Base-by-base conservation (phyloP, 139 green algal genomes). In the Chlorella sp. region DNA sequence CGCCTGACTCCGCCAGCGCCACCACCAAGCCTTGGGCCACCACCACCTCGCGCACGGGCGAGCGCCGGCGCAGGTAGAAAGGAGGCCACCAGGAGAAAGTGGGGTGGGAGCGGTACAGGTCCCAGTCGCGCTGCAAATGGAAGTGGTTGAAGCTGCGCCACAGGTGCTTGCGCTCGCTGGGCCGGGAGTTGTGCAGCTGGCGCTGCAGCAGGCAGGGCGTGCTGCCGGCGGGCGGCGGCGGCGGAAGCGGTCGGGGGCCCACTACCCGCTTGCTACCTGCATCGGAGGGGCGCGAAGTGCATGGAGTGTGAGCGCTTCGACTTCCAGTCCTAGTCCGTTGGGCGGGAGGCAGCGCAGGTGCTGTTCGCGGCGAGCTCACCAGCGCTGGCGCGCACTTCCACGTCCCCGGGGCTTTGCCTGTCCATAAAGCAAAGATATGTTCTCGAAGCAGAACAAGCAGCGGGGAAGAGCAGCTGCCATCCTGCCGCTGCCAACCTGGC, bases 261-360 rank as follows among this genome's bases (percentile, higher is more conserved):
- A 64, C 19, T 24, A 84, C 79, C 79, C 79, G 39, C 40, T 64
- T 84, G 79, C 79, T 68, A 11, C 79, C 79, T 84, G 79, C 79
- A 28, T 5, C 48, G 48, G 77, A 1, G 18, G 77, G 18, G 18
- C 24, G 77, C 36, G 77, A 2, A 3, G n/a, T 3, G 15, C 73
- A 3, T 36, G 73, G 19, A 40, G 30, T 39, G 24, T n/a, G 2
- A 24, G 42, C 15, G 73, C 15, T 39, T 22, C 73, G n/a, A 3
- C 26, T 24, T 30, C n/a, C 26, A 40, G 12, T 39, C 15, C 9
- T 73, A 73, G 66, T 30, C 9, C 26, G 66, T 9, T 7, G 3
- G 7, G 66, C 22, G 4, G 26, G 28, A 42, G 73, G 4, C 18
- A 80, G 15, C 28, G 3, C 14, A 73, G 24, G 7, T 28, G 26